A percentile compares a stretch with the other conserved stretches of the same genome.
Evolutionary conservation across 1,139 yeast species (phyloP).

Genomic region (Yamadazyma sp.): DNA sequence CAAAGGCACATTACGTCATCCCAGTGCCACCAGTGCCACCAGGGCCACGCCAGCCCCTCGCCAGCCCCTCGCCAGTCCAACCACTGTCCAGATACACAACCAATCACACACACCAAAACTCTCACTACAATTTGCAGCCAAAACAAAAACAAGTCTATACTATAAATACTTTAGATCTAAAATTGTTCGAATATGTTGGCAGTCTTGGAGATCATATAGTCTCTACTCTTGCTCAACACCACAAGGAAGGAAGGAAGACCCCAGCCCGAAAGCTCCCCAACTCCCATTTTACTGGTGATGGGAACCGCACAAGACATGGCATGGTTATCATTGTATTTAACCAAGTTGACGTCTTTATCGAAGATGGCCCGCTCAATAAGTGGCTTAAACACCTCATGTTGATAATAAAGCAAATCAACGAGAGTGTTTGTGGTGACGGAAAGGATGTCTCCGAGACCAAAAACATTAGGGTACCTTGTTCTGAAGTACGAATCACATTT

Average conservation of each 20-base stretch:
- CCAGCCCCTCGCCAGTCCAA: too few relatives aligned
- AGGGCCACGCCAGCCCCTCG: too few relatives aligned
- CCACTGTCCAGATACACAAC: too few relatives aligned
- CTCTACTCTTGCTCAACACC: constrained; percentile 1
- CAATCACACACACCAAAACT: too few relatives aligned
- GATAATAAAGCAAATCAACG: constrained; percentile 21
- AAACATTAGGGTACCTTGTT: constrained; percentile 20
- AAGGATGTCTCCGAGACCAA: constrained; percentile 27
- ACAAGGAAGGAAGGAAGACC: constrained; percentile 18
- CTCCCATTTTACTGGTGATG: constrained; percentile 29
- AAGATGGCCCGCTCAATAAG: constrained; percentile 13
- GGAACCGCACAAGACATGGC: constrained; percentile 20
- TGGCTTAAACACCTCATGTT: constrained; percentile 14
- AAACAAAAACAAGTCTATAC: neutral
- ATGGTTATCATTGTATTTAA: neutral
- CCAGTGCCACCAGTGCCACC: too few relatives aligned
- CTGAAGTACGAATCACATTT: constrained; percentile 20
- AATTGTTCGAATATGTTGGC: neutral
- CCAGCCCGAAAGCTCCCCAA: constrained; percentile 23
- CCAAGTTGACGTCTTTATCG: neutral
- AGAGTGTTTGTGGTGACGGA: constrained; percentile 17
- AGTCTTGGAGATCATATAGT: constrained; percentile 1
- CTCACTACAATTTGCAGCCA: constrained; percentile 1
- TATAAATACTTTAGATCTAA: neutral
- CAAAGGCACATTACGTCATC: too few relatives aligned